Conservation (phyloP, 1,284 basidiomycete species). For the Macrocystidia cucumis region DNA sequence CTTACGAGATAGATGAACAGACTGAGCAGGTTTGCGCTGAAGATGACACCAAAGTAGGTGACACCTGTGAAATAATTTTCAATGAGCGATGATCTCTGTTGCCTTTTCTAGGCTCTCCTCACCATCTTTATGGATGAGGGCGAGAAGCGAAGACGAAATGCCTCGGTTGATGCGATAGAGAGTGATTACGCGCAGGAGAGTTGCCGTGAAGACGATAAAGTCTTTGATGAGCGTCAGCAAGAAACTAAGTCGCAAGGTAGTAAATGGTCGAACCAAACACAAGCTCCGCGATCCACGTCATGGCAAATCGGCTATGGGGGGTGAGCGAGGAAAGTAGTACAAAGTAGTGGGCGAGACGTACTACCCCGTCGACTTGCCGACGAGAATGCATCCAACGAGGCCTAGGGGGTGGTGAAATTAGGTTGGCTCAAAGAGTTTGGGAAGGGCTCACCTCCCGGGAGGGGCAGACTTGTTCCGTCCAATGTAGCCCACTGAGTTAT, state of each 20-base stretch:
- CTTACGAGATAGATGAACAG: constrained; percentile 22
- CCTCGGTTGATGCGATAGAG: constrained; percentile 13
- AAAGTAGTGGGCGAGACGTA: neutral
- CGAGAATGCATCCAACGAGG: constrained; percentile 24
- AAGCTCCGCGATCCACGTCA: constrained; percentile 26
- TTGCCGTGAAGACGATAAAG: constrained; percentile 21
- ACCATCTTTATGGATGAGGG: constrained; percentile 24
- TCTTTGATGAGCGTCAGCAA: constrained; percentile 12
- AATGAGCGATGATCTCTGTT: no score
- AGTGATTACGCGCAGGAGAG: constrained; percentile 17
- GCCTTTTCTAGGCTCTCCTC: no score
- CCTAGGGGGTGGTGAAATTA: constrained; percentile 11
- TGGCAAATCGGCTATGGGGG: constrained; percentile 20
- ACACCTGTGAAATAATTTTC: constrained; percentile 13
- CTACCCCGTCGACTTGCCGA: constrained; percentile 18
- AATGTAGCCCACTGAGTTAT: constrained; percentile 25
- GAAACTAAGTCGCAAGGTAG: neutral
- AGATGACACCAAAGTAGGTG: constrained; percentile 24
- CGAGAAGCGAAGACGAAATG: constrained; percentile 14
- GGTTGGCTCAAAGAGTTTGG: neutral
- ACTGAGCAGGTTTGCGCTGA: constrained; percentile 20
- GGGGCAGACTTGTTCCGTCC: constrained; percentile 20
- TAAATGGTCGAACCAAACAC: constrained; percentile 17
- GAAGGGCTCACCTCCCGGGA: constrained; percentile 19
- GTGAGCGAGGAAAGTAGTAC: neutral